Conservation (phyloP, 2,329 filamentous ascomycete species). For the Sclerotinia spermophila region DNA sequence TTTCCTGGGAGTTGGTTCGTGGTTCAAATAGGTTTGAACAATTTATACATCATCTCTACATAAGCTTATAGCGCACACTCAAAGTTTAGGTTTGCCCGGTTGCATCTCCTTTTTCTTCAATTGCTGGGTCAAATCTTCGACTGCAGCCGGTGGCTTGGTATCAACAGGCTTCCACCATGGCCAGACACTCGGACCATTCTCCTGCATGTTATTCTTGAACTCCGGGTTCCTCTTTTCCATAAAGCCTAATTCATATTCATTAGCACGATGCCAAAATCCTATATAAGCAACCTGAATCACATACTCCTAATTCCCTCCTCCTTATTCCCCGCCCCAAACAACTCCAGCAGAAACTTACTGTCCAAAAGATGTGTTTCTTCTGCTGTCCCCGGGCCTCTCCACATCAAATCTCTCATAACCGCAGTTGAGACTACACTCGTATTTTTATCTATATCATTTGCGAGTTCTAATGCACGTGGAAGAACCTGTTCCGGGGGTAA, state of each 20-base stretch:
- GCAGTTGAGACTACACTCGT: constrained; percentile 61
- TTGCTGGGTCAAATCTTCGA: constrained; percentile 27
- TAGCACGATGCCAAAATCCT: not conserved
- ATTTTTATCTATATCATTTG: constrained; percentile 62
- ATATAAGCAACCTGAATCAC: not conserved
- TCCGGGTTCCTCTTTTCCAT: constrained; percentile 56
- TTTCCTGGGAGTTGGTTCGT: not conserved
- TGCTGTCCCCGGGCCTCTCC: constrained; percentile 52
- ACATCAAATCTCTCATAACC: constrained; percentile 71
- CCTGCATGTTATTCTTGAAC: constrained; percentile 54
- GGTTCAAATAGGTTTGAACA: too few relatives aligned
- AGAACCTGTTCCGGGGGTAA: constrained; percentile 59
- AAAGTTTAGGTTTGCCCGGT: not conserved
- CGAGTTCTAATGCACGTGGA: constrained; percentile 60
- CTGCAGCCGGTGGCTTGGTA: constrained; percentile 34
- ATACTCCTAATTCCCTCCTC: constrained; percentile 53
- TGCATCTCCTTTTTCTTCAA: not conserved
- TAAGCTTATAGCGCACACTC: too few relatives aligned
- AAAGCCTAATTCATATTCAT: constrained; percentile 39
- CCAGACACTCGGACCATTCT: constrained; percentile 51
- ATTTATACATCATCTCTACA: not conserved
- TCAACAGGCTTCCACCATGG: constrained; percentile 59
- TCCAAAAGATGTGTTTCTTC: constrained; percentile 71
- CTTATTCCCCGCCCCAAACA: constrained; percentile 55
- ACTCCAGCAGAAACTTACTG: constrained; percentile 57